phyloP scores from a whole-genome alignment of 331 rosid species.

The Pyracantha coccinea region DNA sequence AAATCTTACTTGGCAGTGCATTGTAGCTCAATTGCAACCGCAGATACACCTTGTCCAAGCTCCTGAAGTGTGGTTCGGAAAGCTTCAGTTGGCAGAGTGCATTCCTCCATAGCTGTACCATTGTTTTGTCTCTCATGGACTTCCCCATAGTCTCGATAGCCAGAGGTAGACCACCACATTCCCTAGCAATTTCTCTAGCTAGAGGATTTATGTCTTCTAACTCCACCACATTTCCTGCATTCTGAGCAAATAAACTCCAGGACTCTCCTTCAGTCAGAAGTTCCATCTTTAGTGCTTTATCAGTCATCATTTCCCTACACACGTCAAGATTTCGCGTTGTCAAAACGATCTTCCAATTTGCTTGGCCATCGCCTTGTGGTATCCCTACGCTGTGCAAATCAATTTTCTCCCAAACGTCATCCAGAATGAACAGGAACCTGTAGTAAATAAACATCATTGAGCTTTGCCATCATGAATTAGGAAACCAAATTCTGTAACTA shows the following conservation, averaged over 20 bases:
- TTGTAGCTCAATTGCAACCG: slow-evolving; percentile 18
- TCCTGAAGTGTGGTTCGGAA: background rate
- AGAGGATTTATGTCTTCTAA: slow-evolving; percentile 2
- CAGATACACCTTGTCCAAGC: slow-evolving; percentile 4
- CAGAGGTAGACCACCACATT: slow-evolving; percentile 18
- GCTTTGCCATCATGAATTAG: background rate
- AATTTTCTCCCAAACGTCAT: slow-evolving; percentile 14
- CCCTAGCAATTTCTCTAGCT: slow-evolving; percentile 16
- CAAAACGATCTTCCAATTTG: slow-evolving; percentile 12
- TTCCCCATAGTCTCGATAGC: slow-evolving; percentile 13
- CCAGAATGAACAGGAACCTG: slow-evolving; percentile 13
- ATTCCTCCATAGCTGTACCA: slow-evolving; percentile 10
- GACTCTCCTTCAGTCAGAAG: slow-evolving; percentile 18
- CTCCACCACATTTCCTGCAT: slow-evolving; percentile 11
- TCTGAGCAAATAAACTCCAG: slow-evolving; percentile 14
- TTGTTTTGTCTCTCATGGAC: slow-evolving; percentile 12
- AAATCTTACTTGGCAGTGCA: slow-evolving; percentile 16
- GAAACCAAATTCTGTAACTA: background rate
- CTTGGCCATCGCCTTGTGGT: slow-evolving; percentile 9
- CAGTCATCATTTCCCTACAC: slow-evolving; percentile 15
- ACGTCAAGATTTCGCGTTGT: slow-evolving; percentile 5
- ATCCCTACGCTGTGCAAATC: slow-evolving; percentile 12
- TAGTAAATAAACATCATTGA: background rate
- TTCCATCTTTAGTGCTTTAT: slow-evolving; percentile 4
- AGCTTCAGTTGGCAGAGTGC: slow-evolving; percentile 3